Conservation (phyloP, 768 basidiomycete species). For the Tubosaeta sp. region DNA sequence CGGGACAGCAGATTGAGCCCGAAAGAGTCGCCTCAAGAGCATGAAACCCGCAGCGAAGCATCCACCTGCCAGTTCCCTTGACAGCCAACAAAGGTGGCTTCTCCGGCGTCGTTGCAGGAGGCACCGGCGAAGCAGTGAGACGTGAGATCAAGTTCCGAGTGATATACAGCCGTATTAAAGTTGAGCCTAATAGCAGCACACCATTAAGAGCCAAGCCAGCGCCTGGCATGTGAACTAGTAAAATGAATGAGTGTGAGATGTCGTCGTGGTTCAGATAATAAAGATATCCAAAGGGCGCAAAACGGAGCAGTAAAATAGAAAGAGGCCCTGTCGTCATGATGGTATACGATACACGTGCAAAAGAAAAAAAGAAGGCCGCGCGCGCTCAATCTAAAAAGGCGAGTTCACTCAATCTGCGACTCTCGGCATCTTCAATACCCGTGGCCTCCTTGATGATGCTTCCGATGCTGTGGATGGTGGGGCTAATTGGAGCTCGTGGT, state of each 20-base stretch:
- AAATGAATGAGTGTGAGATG: conserved; percentile 11
- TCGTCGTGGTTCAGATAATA: conserved; percentile 2
- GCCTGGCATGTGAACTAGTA: not conserved
- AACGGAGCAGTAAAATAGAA: not conserved
- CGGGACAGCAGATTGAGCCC: too few relatives aligned
- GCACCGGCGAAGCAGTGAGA: too few relatives aligned
- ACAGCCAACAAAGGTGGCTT: too few relatives aligned
- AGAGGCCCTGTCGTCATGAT: not conserved
- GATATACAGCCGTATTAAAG: not conserved
- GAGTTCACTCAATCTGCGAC: conserved; percentile 63
- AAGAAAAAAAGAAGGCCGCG: not conserved
- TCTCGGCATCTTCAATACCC: conserved; percentile 64
- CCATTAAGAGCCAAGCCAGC: not conserved
- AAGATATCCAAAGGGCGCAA: conserved; percentile 3
- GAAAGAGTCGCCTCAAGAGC: too few relatives aligned
- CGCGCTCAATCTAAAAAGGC: conserved; percentile 50
- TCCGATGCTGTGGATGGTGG: conserved; percentile 56
- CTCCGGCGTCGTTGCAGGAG: too few relatives aligned
- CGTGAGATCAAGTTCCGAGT: too few relatives aligned
- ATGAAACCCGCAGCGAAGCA: too few relatives aligned
- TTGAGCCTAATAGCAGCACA: not conserved
- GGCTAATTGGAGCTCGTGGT: conserved; percentile 44
- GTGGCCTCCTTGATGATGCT: conserved; percentile 51
- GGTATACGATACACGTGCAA: conserved; percentile 2
- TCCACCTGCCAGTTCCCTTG: too few relatives aligned